Conservation (phyloP, 116 monocot species). For the Thalassia testudinum region DNA sequence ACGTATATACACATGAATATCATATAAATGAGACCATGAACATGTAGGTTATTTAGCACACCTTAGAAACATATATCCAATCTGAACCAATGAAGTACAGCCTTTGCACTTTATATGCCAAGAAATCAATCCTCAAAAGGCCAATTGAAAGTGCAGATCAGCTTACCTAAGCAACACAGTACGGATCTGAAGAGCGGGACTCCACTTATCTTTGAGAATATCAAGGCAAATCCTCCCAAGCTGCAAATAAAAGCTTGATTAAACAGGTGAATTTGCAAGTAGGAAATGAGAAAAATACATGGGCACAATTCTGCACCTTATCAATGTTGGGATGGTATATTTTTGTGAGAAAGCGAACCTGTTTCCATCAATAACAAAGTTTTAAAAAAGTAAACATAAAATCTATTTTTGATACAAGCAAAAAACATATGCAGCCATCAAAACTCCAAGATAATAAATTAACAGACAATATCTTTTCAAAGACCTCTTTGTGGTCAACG, state of each 20-base stretch:
- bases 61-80: too few relatives aligned
- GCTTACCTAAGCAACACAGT: slow-evolving; percentile 72
- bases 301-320: slow-evolving; percentile 19
- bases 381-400: too few relatives aligned
- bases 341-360: slow-evolving; percentile 74
- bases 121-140: background rate
- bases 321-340: slow-evolving; percentile 83
- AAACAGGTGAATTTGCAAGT: background rate
- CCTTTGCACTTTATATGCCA: background rate
- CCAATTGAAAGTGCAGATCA: background rate
- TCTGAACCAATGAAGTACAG: background rate
- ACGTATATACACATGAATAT: too few relatives aligned
- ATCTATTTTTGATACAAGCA: background rate
- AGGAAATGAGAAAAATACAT: slow-evolving; percentile 6
- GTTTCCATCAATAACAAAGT: slow-evolving; percentile 2
- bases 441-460: too few relatives aligned
- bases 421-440: too few relatives aligned
- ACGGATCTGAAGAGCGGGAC: slow-evolving; percentile 88
- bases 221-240: slow-evolving; percentile 65
- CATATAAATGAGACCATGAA: too few relatives aligned
- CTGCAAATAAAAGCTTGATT: slow-evolving; percentile 9
- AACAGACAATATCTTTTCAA: too few relatives aligned
- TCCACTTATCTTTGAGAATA: slow-evolving; percentile 91
- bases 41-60: too few relatives aligned
- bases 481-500: too few relatives aligned